phyloP scores from a whole-genome alignment of 352 stramenopile species.

The Thalassiosira livingstoniorum region DNA sequence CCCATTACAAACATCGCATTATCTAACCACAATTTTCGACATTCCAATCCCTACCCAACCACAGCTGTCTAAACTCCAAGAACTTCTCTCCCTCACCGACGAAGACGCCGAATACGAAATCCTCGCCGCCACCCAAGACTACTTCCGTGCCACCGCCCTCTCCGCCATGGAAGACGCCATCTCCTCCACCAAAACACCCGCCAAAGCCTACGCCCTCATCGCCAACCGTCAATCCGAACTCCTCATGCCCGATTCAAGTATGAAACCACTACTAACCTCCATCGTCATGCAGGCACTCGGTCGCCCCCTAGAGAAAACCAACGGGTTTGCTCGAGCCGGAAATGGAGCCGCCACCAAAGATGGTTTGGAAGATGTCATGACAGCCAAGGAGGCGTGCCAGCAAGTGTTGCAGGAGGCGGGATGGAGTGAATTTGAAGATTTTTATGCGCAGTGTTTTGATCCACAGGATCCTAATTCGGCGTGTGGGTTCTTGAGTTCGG shows the following conservation, averaged over 20 bases:
- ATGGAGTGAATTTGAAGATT: constrained; percentile 76
- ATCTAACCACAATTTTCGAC: neutral
- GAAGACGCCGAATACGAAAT: constrained; percentile 79
- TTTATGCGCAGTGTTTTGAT: constrained; percentile 78
- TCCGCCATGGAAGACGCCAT: constrained; percentile 69
- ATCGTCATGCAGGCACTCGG: constrained; percentile 82
- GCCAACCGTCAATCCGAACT: constrained; percentile 73
- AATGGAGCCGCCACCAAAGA: constrained; percentile 79
- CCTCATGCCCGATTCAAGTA: constrained; percentile 69
- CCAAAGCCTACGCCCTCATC: constrained; percentile 76
- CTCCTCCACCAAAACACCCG: constrained; percentile 49
- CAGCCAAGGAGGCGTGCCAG: constrained; percentile 73
- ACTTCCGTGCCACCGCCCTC: constrained; percentile 71
- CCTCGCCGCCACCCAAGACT: constrained; percentile 60
- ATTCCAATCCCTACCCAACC: neutral
- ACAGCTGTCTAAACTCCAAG: constrained; percentile 69
- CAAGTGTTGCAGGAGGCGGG: constrained; percentile 71
- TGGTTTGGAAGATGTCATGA: constrained; percentile 73
- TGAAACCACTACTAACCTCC: constrained; percentile 67
- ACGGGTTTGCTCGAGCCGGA: constrained; percentile 78
- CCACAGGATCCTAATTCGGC: constrained; percentile 69
- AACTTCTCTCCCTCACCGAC: constrained; percentile 71
- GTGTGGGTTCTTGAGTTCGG: constrained; percentile 69
- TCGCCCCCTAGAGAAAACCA: constrained; percentile 71
- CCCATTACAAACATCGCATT: neutral